A percentile compares a stretch with the other conserved stretches of the same genome.
Conservation (phyloP, 306 rosid genomes). For the Fragaria iinumae region DNA sequence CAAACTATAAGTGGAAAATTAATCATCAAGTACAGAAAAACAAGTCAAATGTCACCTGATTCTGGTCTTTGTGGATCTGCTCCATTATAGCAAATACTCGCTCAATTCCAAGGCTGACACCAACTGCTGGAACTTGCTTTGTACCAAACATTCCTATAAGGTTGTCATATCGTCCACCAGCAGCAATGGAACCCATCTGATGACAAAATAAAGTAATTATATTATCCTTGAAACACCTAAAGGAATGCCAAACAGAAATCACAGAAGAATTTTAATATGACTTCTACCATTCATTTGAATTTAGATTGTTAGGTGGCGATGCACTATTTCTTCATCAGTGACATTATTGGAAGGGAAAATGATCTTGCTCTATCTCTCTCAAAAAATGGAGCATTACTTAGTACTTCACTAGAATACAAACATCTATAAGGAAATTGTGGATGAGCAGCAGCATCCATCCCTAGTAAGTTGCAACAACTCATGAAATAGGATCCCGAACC, state of each 20-base stretch:
- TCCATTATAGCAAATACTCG: conserved; percentile 93
- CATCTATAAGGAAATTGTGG: background rate
- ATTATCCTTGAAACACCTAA: background rate
- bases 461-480: background rate
- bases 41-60: conserved; percentile 50
- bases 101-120: conserved; percentile 96
- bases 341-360: background rate
- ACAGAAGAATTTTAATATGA: background rate
- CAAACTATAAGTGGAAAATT: background rate
- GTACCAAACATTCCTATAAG: conserved; percentile 92
- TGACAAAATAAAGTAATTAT: conserved; percentile 1
- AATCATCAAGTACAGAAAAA: background rate
- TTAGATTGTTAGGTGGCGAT: background rate
- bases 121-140: conserved; percentile 87
- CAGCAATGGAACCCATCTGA: conserved; percentile 94
- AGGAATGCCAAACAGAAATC: conserved; percentile 1
- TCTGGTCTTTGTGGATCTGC: conserved; percentile 61
- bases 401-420: background rate
- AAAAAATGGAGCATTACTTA: background rate
- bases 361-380: background rate
- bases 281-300: background rate
- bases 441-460: background rate
- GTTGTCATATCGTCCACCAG: conserved; percentile 92
- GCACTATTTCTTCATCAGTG: background rate
- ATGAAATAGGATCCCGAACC: background rate